phyloP scores from a whole-genome alignment of 148 eudicot genomes.

The Persicaria maculosa region DNA sequence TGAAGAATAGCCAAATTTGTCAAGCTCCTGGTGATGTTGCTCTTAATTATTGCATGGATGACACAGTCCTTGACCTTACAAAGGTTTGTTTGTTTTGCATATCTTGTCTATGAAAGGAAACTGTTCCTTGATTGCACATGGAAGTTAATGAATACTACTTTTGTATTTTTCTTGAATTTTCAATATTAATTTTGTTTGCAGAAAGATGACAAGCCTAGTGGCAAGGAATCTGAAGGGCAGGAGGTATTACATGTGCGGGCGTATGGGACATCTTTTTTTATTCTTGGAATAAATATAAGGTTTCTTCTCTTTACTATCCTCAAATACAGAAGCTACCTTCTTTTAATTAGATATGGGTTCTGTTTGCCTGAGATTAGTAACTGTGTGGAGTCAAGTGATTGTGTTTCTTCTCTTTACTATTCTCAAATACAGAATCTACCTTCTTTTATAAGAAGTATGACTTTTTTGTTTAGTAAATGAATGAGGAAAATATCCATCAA shows the following conservation, averaged over 20 bases:
- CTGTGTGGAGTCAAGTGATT: neutral
- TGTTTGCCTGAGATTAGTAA: neutral
- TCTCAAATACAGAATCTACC: neutral
- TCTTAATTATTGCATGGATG: slow-evolving; percentile 47
- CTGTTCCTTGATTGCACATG: neutral
- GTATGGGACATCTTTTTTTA: slow-evolving; percentile 82
- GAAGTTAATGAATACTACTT: neutral
- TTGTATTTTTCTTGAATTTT: neutral
- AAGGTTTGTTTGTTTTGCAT: slow-evolving; percentile 41
- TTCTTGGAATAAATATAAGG: slow-evolving; percentile 93
- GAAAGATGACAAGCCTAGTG: slow-evolving; percentile 37
- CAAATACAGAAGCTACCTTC: neutral
- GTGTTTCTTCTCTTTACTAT: neutral
- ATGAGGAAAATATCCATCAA: neutral
- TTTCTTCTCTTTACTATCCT: slow-evolving; percentile 19
- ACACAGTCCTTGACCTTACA: slow-evolving; percentile 26
- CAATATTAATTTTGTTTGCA: slow-evolving; percentile 23
- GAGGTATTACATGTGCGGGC: slow-evolving; percentile 90
- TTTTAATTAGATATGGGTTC: neutral
- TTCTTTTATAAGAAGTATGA: neutral
- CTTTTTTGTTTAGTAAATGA: neutral
- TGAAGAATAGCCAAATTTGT: slow-evolving; percentile 58
- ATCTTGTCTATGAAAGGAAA: neutral
- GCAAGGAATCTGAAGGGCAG: slow-evolving; percentile 57
- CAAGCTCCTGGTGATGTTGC: slow-evolving; percentile 55